Base-by-base conservation (phyloP, 257 asterid species). In the Gentiana straminea region DNA sequence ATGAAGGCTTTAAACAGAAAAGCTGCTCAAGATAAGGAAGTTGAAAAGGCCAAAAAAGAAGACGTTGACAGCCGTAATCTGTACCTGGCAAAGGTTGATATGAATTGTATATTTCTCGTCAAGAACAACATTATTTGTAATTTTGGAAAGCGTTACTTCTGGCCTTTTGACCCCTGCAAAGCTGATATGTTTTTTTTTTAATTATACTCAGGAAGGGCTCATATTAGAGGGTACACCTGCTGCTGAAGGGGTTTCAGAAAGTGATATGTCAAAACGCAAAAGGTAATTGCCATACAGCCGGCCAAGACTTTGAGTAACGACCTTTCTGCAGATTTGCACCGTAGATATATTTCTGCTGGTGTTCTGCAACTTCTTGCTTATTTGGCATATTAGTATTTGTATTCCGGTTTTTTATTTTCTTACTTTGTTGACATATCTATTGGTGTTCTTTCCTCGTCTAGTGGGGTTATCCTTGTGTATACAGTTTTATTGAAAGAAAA, bases 231-330 rank as follows among this genome's bases (percentile, higher is more conserved):
- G 83, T 32, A 78, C 84, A 68, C 82, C 94, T 55, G 97, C 99
- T 62, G 94, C 94, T n/a, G 86, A 60, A 69, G 99, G 95, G 32
- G 95, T 88, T 77, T 88, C 99, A 49, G 83, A 70, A 8, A 63
- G 51, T 65, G 97, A 92, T 63, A 77, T 92, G 84, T 51, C 94
- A 45, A 92, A 92, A 76, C 89, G 99, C 77, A 84, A 81, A 81
- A 74, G 64, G 99, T 92, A 75, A 66, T 91, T 61, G 53, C 59
- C 34, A 64, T 24, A 58, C 51, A 32, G 46, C 46, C 9, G 46
- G 46, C 7, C 7, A 41, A 5, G 46, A 41, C 8, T 41, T 2
- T 39, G 5, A 5, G 46, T 41, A 24, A 24, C 9, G 1, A 41
- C 46, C 10, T 41, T 41, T 41, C 46, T 10, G 9, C 8, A 10